Evolutionary conservation across 1,139 yeast species (phyloP).

Genomic region (Hansenula sp.): DNA sequence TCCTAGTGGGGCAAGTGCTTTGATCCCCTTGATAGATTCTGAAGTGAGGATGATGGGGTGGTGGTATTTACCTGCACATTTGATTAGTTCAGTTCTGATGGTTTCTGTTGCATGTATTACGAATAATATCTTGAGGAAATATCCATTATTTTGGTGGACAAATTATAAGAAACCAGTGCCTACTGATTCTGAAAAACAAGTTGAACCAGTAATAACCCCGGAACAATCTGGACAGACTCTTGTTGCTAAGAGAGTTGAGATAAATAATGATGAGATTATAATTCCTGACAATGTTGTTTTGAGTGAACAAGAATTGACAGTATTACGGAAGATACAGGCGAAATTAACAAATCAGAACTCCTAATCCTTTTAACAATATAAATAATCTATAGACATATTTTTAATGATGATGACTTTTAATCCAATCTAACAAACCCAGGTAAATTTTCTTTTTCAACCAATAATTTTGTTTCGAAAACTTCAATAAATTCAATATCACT

Average conservation of each 20-base stretch:
- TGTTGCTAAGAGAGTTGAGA: neutral
- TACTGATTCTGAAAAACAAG: slow-evolving; percentile 3
- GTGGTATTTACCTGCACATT: slow-evolving; percentile 63
- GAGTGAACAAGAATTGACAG: neutral
- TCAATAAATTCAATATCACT: slow-evolving; percentile 67
- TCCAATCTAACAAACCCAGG: slow-evolving; percentile 21
- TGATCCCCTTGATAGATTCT: slow-evolving; percentile 52
- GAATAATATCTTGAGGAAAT: slow-evolving; percentile 51
- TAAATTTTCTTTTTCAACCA: slow-evolving; percentile 12
- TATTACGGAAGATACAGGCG: neutral
- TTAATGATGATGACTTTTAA: no score
- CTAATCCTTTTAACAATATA: no score
- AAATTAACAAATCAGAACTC: neutral
- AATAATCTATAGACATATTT: no score
- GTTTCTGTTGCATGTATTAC: slow-evolving; percentile 50
- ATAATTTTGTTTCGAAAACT: slow-evolving; percentile 16
- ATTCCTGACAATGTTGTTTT: neutral
- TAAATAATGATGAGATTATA: neutral
- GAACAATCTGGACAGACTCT: neutral
- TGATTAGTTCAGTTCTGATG: slow-evolving; percentile 48
- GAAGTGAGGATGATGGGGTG: slow-evolving; percentile 51
- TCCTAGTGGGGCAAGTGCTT: slow-evolving; percentile 72
- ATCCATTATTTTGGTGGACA: slow-evolving; percentile 68
- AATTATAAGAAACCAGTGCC: slow-evolving; percentile 24
- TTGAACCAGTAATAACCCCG: neutral